Base-by-base conservation (phyloP, 345 rosid species). In the Geranium brycei region DNA sequence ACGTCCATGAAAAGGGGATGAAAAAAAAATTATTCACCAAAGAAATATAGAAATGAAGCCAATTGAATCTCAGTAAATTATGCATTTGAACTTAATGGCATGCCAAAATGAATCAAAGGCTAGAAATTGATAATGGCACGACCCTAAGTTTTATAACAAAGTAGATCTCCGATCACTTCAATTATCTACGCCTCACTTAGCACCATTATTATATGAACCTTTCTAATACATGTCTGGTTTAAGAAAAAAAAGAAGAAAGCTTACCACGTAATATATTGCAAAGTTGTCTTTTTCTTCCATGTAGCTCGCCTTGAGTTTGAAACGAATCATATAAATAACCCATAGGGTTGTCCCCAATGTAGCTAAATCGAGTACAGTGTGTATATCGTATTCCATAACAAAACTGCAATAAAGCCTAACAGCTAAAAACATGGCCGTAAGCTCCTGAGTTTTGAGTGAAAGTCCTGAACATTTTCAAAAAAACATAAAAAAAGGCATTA, bases 381-480 rank as follows among this genome's bases (percentile, higher is more conserved):
- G 99, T 71, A 95, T 91, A 79, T 90, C 99, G 77, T 88, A 91
- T 71, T 95, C 99, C 99, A 95, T 95, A 15, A 91, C 97, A 71
- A 93, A 80, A 79, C 99, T 93, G 63, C 99, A 93, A 74, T 91
- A 91, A 66, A 95, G 65, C 75, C 99, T 85, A 58, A 87, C 91
- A 62, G 96, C 92, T 76, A 95, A 69, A 75, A 95, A 95, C 6
- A 95, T 79, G 32, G 99, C 99, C 28, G 99, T 95, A 62, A 95
- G 75, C 73, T 95, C 99, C 74, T 95, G 99, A 58, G 95, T 80
- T 72, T 91, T 95, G 77, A 95, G 80, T 17, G 99, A 95, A 58
- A 95, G 75, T 66, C 99, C 99, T 95, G 87, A 70, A 83, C 68
- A 74, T 31, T 31, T 79, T 61, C 18, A 13, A 60, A 23, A 67